Evolutionary conservation across 1,284 basidiomycete species (phyloP).

Genomic region (Sanghuangporus weigelae): DNA sequence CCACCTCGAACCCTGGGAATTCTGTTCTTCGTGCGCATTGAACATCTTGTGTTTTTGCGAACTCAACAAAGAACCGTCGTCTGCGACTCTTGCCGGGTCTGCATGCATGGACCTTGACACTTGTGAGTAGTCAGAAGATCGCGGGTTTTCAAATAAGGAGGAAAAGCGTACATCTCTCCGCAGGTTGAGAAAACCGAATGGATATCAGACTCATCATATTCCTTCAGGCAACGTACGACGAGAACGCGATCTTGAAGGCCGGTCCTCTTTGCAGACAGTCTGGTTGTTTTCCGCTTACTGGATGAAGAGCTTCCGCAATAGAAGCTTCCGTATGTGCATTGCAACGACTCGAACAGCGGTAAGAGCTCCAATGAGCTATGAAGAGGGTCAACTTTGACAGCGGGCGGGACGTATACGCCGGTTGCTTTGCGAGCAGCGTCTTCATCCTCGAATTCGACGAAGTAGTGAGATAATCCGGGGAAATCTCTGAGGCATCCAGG

Average conservation of each 20-base stretch:
- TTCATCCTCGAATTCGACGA: not conserved
- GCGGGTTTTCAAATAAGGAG: not conserved
- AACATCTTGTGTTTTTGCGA: not conserved
- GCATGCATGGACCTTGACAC: not conserved
- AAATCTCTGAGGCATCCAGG: not conserved
- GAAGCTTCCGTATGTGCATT: not conserved
- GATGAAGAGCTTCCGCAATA: not conserved
- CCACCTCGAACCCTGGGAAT: not conserved
- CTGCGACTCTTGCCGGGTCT: not conserved
- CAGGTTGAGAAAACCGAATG: not conserved
- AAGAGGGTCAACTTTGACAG: not conserved
- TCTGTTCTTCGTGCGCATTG: not conserved
- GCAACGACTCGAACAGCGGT: not conserved
- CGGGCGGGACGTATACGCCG: not conserved
- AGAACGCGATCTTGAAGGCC: not conserved
- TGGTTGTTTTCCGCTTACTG: not conserved
- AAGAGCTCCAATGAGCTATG: not conserved
- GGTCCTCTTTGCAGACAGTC: not conserved
- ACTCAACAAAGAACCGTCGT: constrained; percentile 4
- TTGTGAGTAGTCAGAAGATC: not conserved
- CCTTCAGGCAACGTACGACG: not conserved
- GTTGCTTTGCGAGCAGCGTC: not conserved
- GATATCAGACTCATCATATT: not conserved
- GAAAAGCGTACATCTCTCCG: not conserved
- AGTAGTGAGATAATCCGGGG: constrained; percentile 2